Evolutionary conservation across 352 stramenopile genomes (phyloP), one percentile per base, ranked within the genome.

Genomic region (Phytophthora crassamura): DNA sequence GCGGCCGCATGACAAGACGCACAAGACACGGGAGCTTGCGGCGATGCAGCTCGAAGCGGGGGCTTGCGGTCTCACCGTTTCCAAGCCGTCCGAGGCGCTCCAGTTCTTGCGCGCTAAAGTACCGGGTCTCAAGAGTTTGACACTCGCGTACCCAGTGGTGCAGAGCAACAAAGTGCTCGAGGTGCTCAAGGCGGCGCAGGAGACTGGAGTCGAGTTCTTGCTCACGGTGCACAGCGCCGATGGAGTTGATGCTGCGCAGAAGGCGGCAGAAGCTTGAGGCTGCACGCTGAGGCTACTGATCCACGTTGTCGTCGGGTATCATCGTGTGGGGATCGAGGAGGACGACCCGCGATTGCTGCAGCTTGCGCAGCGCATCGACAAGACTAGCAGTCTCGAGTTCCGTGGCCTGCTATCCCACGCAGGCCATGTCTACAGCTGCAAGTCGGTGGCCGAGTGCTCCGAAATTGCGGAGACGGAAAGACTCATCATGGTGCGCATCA

Each of bases 21-120:
- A 93, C 82, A 93, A 93, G 69, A 90, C 77, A 20, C 61, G 81
- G 12, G 84, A 93, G 64, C 84, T 91, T 64, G 72, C 84, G 33
- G 34, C 59, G 30, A 64, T 85, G 58, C 82, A 89, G 54, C 68
- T 93, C 30, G 59, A 45, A 20, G 69, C 77, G 3, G 84, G 84
- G 16, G 84, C 82, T 5, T 75, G 72, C 38, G 84, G 82, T 11
- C 56, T 93, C 52, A 91, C 84, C 14, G 72, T 88, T 2, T 90
- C 84, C 33, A 93, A 93, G 59, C 80, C 82, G 12, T 78, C 77
- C 2, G 84, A 93, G 58, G 84, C 78, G 35, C 75, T 88, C 65
- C 72, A 78, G 41, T 93, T 91, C 58, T 60, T 93, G 32, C 79
- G 80, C 35, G 76, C 64, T 45, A 64, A 62, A 5, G 43, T 91